These are phyloP conservation scores for Poa annua DNA, from an alignment of 176 grass and related monocot genomes.

Conservation along the genomic window DNA sequence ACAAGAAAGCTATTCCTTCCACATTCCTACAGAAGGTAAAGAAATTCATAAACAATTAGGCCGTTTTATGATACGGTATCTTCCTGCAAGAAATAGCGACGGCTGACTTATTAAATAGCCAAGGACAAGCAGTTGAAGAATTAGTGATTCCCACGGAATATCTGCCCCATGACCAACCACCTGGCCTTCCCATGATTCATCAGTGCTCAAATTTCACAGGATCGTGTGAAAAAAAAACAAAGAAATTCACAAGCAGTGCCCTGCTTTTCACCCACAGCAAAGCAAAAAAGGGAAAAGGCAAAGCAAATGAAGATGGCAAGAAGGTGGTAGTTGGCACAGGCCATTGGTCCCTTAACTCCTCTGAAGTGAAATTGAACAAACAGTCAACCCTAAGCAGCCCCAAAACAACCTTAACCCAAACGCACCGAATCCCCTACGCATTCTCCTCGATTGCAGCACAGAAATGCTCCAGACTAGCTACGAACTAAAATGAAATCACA, in stretches of 20 bases:
- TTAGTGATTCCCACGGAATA: conserved; percentile 32
- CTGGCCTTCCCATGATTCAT: conserved; percentile 8
- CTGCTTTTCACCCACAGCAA: conserved; percentile 30
- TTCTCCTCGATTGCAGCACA: not conserved
- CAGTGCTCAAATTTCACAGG: conserved; percentile 20
- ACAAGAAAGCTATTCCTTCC: conserved; percentile 11
- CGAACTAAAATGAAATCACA: not conserved
- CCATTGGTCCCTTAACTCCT: not conserved
- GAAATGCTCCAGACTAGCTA: not conserved
- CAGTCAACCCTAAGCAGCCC: not conserved
- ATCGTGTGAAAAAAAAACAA: conserved; percentile 13
- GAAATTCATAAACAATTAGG: not conserved
- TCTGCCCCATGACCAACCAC: conserved; percentile 32
- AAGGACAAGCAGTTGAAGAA: conserved; percentile 41
- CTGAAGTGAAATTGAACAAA: conserved; percentile 6
- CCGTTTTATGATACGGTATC: not conserved
- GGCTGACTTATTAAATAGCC: conserved; percentile 34
- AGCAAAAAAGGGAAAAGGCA: not conserved
- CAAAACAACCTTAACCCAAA: not conserved
- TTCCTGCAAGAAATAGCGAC: conserved; percentile 33
- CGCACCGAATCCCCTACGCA: not conserved
- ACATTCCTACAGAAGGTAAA: not conserved
- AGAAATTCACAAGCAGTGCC: conserved; percentile 31
- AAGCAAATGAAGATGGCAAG: conserved; percentile 3
- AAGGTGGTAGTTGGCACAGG: not conserved